Evolutionary conservation across 2,329 filamentous ascomycete genomes (phyloP).

Genomic region (Exophiala bonariae): DNA sequence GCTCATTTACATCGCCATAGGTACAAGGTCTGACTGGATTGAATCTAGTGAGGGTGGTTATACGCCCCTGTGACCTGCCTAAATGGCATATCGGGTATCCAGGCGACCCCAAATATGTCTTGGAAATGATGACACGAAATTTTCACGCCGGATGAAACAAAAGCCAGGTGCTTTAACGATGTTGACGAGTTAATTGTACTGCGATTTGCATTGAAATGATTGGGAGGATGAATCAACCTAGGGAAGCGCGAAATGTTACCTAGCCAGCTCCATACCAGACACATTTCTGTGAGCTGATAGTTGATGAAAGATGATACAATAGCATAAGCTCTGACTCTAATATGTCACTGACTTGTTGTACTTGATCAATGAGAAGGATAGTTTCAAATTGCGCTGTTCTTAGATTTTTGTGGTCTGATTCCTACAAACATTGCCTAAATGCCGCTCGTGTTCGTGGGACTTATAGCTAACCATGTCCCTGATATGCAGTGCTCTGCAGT

Average conservation of each 20-base stretch:
- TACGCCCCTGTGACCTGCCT: conserved; percentile 15
- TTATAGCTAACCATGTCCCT: too few species aligned
- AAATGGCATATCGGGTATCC: conserved; percentile 20
- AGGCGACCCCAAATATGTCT: conserved; percentile 18
- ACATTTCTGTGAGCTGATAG: conserved; percentile 6
- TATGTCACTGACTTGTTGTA: too few species aligned
- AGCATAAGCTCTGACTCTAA: not conserved
- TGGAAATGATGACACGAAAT: conserved; percentile 16
- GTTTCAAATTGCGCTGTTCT: too few species aligned
- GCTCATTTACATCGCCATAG: conserved; percentile 18
- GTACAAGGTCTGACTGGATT: conserved; percentile 5
- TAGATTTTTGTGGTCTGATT: not conserved
- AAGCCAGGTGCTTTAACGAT: conserved; percentile 13
- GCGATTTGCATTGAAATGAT: not conserved
- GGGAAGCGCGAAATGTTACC: too few species aligned
- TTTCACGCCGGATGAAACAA: conserved; percentile 6
- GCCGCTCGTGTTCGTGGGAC: too few species aligned
- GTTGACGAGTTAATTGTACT: conserved; percentile 11
- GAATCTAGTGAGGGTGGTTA: conserved; percentile 13
- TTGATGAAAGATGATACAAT: conserved; percentile 7
- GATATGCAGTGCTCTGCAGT: too few species aligned
- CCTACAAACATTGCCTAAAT: too few species aligned
- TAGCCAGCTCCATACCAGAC: too few species aligned
- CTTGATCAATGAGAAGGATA: not conserved
- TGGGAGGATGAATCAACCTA: too few species aligned